phyloP scores from a whole-genome alignment of 257 asterid genomes.

The Perilla frutescens region DNA sequence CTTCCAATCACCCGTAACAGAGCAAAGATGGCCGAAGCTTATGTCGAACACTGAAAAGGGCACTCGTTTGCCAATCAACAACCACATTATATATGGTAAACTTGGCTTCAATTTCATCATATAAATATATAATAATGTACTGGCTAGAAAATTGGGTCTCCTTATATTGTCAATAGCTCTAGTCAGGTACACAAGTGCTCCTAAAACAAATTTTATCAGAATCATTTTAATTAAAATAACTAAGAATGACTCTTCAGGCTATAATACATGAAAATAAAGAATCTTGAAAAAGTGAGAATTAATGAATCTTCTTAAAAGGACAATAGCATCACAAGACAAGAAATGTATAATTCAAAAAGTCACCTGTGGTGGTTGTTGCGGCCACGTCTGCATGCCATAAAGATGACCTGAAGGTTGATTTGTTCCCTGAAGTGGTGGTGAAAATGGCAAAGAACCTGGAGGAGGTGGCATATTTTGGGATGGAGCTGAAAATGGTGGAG shows the following conservation, averaged over 20 bases:
- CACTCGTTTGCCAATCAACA: background rate
- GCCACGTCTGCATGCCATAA: slow-evolving; percentile 74
- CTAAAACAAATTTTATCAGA: slow-evolving; percentile 7
- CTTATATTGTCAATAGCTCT: background rate
- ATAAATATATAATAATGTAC: background rate
- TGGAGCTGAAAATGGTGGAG: slow-evolving; percentile 56
- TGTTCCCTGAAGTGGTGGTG: slow-evolving; percentile 57
- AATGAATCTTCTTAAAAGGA: background rate
- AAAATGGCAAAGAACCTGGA: slow-evolving; percentile 63
- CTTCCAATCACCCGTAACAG: too few species aligned
- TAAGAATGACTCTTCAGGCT: slow-evolving; percentile 14
- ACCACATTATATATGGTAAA: slow-evolving; percentile 11
- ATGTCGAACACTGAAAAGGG: too few species aligned
- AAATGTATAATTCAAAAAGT: slow-evolving; percentile 25
- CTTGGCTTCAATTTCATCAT: background rate
- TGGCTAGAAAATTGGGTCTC: background rate
- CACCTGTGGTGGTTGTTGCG: slow-evolving; percentile 75
- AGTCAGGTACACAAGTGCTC: background rate
- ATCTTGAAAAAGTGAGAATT: slow-evolving; percentile 9
- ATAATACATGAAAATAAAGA: slow-evolving; percentile 19
- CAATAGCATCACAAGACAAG: background rate
- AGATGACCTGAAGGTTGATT: slow-evolving; percentile 63
- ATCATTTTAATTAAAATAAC: background rate
- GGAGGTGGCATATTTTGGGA: slow-evolving; percentile 57
- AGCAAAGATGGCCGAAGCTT: too few species aligned